Conservation (phyloP, 2,329 filamentous ascomycete species). For the Neoascochyta sp. region DNA sequence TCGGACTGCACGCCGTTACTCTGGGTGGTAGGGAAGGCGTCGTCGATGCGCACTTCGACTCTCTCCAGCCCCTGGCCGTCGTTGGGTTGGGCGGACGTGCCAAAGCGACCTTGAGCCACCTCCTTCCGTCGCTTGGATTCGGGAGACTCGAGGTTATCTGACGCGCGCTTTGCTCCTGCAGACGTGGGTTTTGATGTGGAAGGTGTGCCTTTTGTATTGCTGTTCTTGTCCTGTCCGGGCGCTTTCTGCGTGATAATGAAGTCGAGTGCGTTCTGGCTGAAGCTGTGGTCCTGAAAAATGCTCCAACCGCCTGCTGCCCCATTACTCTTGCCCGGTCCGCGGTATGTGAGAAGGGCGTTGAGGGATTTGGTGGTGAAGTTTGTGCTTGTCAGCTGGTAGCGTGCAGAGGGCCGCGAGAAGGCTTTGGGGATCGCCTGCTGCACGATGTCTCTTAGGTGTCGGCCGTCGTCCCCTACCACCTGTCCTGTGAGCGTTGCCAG, state of each 20-base stretch:
- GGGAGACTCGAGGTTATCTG: conserved; percentile 25
- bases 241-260: conserved; percentile 35
- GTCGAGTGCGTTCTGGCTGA: conserved; percentile 51
- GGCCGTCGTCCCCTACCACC: conserved; percentile 32
- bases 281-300: conserved; percentile 65
- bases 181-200: conserved; percentile 17
- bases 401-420: conserved; percentile 67
- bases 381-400: conserved; percentile 67
- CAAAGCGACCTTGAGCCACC: conserved; percentile 68
- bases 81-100: conserved; percentile 43
- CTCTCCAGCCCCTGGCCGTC: conserved; percentile 41
- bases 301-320: conserved; percentile 74
- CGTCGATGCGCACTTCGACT: conserved; percentile 50
- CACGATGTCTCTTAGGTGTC: conserved; percentile 66
- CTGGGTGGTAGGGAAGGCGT: conserved; percentile 35
- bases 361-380: conserved; percentile 69
- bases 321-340: conserved; percentile 67
- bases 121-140: conserved; percentile 56
- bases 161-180: conserved; percentile 25
- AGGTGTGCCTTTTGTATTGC: conserved; percentile 3
- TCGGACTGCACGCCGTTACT: conserved; percentile 8
- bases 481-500: conserved; percentile 43
- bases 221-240: conserved; percentile 18
- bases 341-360: conserved; percentile 62
- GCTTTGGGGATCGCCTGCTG: conserved; percentile 79